phyloP scores from a whole-genome alignment of 2,329 filamentous ascomycete species.

The Pseudogymnoascus sp. region DNA sequence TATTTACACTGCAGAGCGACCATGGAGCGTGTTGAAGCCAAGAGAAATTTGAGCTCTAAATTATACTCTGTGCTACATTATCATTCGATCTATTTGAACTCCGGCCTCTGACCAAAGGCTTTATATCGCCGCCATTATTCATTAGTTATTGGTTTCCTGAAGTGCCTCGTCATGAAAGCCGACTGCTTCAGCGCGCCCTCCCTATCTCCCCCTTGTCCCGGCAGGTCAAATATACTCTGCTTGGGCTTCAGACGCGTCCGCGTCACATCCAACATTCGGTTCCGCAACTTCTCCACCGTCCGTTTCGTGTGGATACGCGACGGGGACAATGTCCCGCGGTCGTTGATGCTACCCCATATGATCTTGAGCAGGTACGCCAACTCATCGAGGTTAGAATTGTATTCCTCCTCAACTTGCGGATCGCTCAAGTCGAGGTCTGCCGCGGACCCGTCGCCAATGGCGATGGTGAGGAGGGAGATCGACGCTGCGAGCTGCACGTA shows the following conservation, averaged over 20 bases:
- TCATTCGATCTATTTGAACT: background rate
- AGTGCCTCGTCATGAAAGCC: constrained; percentile 5
- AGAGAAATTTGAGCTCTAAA: constrained; percentile 8
- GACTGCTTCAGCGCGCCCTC: constrained; percentile 8
- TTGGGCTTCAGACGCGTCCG: constrained; percentile 64
- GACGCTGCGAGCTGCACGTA: constrained; percentile 61
- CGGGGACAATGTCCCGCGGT: constrained; percentile 65
- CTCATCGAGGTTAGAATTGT: constrained; percentile 65
- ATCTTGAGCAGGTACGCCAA: constrained; percentile 53
- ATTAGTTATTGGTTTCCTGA: constrained; percentile 24
- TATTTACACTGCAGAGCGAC: constrained; percentile 9
- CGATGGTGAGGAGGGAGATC: constrained; percentile 64
- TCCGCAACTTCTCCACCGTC: constrained; percentile 64
- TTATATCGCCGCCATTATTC: background rate
- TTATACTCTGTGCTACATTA: constrained; percentile 1
- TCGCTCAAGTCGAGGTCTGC: constrained; percentile 25
- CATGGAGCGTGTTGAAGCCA: constrained; percentile 6
- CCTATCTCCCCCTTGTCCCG: background rate
- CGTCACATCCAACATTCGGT: constrained; percentile 62
- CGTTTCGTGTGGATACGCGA: constrained; percentile 71
- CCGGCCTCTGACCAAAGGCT: background rate
- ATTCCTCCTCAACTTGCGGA: constrained; percentile 40
- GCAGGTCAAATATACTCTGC: constrained; percentile 12
- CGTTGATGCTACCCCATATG: constrained; percentile 57
- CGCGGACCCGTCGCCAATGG: constrained; percentile 56